These are phyloP conservation scores for Veloporphyrellus conicus DNA, from an alignment of 1,284 basidiomycete species.

Conservation along the genomic window DNA sequence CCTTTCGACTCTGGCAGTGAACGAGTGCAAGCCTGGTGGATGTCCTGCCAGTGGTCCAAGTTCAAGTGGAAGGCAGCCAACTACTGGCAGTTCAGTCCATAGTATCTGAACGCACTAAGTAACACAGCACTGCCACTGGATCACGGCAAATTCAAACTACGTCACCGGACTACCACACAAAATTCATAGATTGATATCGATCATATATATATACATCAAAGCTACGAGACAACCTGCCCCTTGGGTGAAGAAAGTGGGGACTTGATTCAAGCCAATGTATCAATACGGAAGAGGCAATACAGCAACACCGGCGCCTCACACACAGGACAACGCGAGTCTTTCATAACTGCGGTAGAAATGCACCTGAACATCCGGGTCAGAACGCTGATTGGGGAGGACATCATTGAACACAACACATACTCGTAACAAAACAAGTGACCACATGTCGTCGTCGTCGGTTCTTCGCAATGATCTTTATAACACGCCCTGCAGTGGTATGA, in stretches of 20 bases:
- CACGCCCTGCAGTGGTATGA: constrained; percentile 35
- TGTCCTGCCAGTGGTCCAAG: too few relatives aligned
- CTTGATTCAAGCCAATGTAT: constrained; percentile 21
- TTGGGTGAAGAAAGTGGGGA: background rate
- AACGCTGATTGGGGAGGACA: background rate
- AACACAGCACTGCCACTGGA: too few relatives aligned
- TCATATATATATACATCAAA: constrained; percentile 9
- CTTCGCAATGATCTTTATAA: constrained; percentile 31
- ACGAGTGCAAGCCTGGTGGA: too few relatives aligned
- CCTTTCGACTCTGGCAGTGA: too few relatives aligned
- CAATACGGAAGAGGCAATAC: constrained; percentile 35
- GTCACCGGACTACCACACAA: background rate
- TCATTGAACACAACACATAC: constrained; percentile 18
- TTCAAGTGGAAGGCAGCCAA: too few relatives aligned
- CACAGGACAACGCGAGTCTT: constrained; percentile 30
- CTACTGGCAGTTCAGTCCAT: too few relatives aligned
- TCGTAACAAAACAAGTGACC: constrained; percentile 34
- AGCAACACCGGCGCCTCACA: constrained; percentile 31
- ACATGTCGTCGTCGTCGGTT: constrained; percentile 35
- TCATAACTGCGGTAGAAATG: constrained; percentile 31
- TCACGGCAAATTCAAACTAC: too few relatives aligned
- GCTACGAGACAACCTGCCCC: background rate
- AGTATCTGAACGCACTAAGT: too few relatives aligned
- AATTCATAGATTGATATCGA: constrained; percentile 8
- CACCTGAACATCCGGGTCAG: constrained; percentile 22